These are phyloP conservation scores for Salix brachista DNA, from an alignment of 345 rosid species.

Conservation along the genomic window DNA sequence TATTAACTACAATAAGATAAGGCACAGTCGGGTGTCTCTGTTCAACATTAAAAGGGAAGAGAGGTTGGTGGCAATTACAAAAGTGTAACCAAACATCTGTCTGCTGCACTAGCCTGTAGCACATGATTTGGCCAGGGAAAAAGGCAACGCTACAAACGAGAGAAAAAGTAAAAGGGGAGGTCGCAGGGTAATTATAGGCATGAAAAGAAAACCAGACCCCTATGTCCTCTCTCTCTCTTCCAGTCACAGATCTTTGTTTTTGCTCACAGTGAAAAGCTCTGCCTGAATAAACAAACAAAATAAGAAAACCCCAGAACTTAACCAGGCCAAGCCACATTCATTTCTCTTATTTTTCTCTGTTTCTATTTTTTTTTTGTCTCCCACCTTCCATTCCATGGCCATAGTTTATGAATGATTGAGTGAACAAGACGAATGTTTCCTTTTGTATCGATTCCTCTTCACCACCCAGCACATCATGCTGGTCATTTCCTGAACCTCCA, in stretches of 20 bases:
- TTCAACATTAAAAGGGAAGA: neutral
- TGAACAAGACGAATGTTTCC: constrained; percentile 33
- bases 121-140: constrained; percentile 51
- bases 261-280: constrained; percentile 30
- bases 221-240: constrained; percentile 19
- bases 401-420: constrained; percentile 26
- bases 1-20: neutral
- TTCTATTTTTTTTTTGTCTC: neutral
- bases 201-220: constrained; percentile 23
- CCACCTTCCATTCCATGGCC: constrained; percentile 24
- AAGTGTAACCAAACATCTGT: constrained; percentile 27
- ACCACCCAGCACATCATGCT: constrained; percentile 10
- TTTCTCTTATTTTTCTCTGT: neutral
- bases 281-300: constrained; percentile 26
- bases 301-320: constrained; percentile 28
- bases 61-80: constrained; percentile 23
- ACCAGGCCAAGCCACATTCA: constrained; percentile 14
- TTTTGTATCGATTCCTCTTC: constrained; percentile 11
- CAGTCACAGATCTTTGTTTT: constrained; percentile 37
- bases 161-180: constrained; percentile 31
- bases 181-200: constrained; percentile 44
- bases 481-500: constrained; percentile 20
- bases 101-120: constrained; percentile 38
- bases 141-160: constrained; percentile 33
- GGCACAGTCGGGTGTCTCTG: neutral